A percentile compares a stretch with the other conserved stretches of the same genome.
phyloP scores from a whole-genome alignment of 345 rosid genomes.

The Citrus medica region DNA sequence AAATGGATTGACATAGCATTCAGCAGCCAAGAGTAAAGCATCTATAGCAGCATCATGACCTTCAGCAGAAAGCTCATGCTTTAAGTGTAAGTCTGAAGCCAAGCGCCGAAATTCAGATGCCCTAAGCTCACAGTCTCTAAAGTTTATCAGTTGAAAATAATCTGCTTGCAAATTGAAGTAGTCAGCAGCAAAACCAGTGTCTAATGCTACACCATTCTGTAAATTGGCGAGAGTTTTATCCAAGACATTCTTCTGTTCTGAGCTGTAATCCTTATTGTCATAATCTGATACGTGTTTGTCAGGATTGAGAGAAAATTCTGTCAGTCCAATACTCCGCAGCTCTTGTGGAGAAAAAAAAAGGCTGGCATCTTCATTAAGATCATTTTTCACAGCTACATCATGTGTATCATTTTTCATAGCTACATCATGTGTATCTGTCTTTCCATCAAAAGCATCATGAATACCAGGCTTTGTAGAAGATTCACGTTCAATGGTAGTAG shows the following conservation, averaged over 20 bases:
- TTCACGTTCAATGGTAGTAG: constrained; percentile 36
- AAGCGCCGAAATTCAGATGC: constrained; percentile 73
- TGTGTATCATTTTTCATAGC: constrained; percentile 42
- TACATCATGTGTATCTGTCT: constrained; percentile 43
- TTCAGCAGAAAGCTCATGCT: constrained; percentile 49
- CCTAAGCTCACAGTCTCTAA: constrained; percentile 66
- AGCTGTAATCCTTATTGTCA: constrained; percentile 28
- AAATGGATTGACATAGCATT: constrained; percentile 81
- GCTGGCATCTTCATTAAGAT: constrained; percentile 48
- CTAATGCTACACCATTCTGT: constrained; percentile 44
- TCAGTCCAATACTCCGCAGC: constrained; percentile 42
- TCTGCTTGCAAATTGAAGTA: constrained; percentile 67
- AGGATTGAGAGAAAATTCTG: constrained; percentile 29
- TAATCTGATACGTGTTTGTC: constrained; percentile 26
- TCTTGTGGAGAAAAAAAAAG: constrained; percentile 65
- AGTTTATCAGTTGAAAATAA: constrained; percentile 54
- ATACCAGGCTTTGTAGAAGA: constrained; percentile 34
- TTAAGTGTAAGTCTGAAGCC: constrained; percentile 65
- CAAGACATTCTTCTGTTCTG: constrained; percentile 31
- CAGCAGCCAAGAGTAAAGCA: constrained; percentile 85
- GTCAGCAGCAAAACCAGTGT: constrained; percentile 52
- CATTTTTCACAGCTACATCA: constrained; percentile 48
- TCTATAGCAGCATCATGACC: constrained; percentile 81
- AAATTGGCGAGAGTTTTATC: constrained; percentile 27
- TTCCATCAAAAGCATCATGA: constrained; percentile 51